These are phyloP conservation scores for Protomyces arabidopsidicola DNA, from an alignment of 1,139 yeast genomes.

Conservation along the genomic window DNA sequence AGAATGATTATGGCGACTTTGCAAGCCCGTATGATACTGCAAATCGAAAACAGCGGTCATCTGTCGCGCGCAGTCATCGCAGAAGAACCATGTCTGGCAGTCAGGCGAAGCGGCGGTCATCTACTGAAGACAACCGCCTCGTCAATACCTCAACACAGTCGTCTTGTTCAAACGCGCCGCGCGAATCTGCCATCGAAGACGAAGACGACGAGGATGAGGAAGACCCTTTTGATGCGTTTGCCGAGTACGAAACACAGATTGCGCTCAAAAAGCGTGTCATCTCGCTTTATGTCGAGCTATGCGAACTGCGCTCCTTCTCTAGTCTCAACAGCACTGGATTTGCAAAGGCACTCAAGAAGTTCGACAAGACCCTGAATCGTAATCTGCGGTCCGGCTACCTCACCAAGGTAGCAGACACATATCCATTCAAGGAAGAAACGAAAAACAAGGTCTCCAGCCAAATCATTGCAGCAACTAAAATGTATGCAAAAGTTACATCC, in stretches of 20 bases:
- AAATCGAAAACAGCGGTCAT: constrained; percentile 1
- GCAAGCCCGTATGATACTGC: neutral
- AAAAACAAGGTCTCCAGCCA: constrained; percentile 47
- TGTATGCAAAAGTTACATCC: constrained; percentile 48
- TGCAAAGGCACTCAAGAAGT: constrained; percentile 81
- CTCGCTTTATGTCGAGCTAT: constrained; percentile 63
- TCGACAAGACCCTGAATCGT: constrained; percentile 73
- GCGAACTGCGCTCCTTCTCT: constrained; percentile 77
- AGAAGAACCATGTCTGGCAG: neutral
- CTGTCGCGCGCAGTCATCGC: neutral
- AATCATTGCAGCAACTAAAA: constrained; percentile 48
- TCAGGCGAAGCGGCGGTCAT: constrained; percentile 32
- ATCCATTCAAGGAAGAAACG: constrained; percentile 50
- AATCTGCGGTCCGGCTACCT: constrained; percentile 53
- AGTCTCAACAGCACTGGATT: constrained; percentile 85
- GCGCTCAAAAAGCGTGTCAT: constrained; percentile 65
- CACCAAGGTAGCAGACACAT: constrained; percentile 39
- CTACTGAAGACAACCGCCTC: constrained; percentile 21
- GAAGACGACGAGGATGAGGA: constrained; percentile 24
- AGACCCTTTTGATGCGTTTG: constrained; percentile 23
- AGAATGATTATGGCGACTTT: constrained; percentile 17
- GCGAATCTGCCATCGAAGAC: constrained; percentile 1
- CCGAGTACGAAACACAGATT: constrained; percentile 52
- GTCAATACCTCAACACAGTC: constrained; percentile 30
- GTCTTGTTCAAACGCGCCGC: constrained; percentile 4